Conservation (phyloP, 2,329 filamentous ascomycete genomes). For the Xylaria sp. region DNA sequence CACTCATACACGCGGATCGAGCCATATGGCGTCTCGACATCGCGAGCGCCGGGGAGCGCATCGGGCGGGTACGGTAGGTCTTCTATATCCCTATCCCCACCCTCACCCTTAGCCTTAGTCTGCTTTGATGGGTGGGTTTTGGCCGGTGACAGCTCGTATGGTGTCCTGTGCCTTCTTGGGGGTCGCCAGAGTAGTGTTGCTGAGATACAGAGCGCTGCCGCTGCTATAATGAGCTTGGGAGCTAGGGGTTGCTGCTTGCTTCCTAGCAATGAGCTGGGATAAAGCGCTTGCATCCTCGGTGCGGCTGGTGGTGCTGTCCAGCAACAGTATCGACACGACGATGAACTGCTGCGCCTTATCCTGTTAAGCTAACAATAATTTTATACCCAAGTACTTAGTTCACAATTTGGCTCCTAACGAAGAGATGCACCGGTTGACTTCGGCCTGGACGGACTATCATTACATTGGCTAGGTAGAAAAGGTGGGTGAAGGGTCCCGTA, state of each 20-base stretch:
- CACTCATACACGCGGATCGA: conserved; percentile 81
- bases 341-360: background rate
- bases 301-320: background rate
- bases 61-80: conserved; percentile 74
- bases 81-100: background rate
- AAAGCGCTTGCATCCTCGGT: background rate
- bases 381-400: background rate
- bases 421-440: background rate
- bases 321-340: background rate
- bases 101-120: background rate
- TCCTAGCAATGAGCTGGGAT: background rate
- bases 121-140: background rate
- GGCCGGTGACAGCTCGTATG: conserved; percentile 19
- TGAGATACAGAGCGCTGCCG: conserved; percentile 23
- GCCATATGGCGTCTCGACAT: conserved; percentile 77
- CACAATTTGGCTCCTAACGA: background rate
- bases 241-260: conserved; percentile 4
- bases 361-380: background rate
- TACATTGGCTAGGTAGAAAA: background rate
- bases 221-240: conserved; percentile 6
- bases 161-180: background rate
- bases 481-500: background rate
- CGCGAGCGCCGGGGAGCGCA: conserved; percentile 74
- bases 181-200: conserved; percentile 8
- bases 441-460: background rate